Evolutionary conservation across 345 rosid genomes (phyloP).

Genomic region (Rubroshorea leprosula): DNA sequence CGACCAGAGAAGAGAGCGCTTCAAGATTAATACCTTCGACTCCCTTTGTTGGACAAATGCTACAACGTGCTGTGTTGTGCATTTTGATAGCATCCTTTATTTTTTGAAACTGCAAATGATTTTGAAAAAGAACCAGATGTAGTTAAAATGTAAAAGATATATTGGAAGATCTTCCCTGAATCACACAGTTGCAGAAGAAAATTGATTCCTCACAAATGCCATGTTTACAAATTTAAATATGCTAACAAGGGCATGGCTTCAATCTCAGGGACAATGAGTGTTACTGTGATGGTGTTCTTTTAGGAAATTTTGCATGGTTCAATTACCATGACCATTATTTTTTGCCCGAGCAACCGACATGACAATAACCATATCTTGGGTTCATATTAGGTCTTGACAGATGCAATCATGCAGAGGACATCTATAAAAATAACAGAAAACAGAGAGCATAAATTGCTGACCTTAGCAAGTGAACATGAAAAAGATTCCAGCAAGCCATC

Average conservation of each 20-base stretch:
- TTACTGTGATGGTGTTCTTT: too few species aligned
- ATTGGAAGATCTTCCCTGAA: background rate
- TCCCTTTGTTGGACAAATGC: constrained; percentile 49
- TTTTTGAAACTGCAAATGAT: constrained; percentile 67
- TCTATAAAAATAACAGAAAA: constrained; percentile 2
- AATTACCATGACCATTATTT: too few species aligned
- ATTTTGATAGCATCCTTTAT: constrained; percentile 69
- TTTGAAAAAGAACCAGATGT: background rate
- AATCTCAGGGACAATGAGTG: too few species aligned
- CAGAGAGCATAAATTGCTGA: constrained; percentile 16
- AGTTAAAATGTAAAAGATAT: background rate
- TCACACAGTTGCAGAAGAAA: background rate
- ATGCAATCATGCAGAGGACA: background rate
- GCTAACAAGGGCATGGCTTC: too few species aligned
- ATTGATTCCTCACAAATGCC: background rate
- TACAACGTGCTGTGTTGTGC: constrained; percentile 60
- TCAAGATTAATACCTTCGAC: constrained; percentile 57
- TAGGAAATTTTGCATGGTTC: too few species aligned
- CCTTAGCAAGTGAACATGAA: constrained; percentile 88
- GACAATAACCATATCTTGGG: background rate
- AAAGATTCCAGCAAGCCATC: constrained; percentile 81
- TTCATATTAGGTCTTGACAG: background rate
- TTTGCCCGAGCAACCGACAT: background rate
- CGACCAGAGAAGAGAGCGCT: constrained; percentile 30
- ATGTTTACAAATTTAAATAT: background rate